phyloP scores from a whole-genome alignment of 2,329 filamentous ascomycete genomes.

The Cephalotrichum gorgonifer region DNA sequence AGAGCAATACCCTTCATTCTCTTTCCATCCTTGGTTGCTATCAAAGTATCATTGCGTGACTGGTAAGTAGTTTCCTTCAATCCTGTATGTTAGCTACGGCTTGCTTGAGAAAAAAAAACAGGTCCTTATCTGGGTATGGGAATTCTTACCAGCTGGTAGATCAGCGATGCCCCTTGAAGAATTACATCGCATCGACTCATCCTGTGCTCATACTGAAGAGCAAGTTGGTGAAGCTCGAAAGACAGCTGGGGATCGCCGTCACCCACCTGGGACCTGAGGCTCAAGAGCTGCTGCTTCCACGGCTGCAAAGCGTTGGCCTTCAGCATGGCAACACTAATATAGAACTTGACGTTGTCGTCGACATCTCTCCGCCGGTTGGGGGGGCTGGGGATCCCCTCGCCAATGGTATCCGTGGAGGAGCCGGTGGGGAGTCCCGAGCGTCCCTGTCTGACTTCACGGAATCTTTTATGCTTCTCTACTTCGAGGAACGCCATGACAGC shows the following conservation, averaged over 20 bases:
- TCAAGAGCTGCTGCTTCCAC: not conserved
- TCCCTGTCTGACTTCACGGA: not conserved
- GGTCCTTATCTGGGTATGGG: not conserved
- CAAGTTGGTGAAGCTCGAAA: not conserved
- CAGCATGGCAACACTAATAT: not conserved
- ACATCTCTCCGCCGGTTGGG: not conserved
- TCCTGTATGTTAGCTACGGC: not conserved
- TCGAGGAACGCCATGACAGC: not conserved
- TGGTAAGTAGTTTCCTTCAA: not conserved
- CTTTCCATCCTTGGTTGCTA: not conserved
- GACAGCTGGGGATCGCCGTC: not conserved
- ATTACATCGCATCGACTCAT: not conserved
- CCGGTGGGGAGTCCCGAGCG: not conserved
- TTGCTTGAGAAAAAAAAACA: not conserved
- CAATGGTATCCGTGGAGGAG: not conserved
- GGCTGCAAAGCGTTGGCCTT: not conserved
- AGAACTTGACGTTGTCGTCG: not conserved
- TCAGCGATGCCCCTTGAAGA: not conserved
- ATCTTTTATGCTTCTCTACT: not conserved
- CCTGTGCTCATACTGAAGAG: not conserved
- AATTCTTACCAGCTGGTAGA: not conserved
- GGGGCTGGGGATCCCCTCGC: not conserved
- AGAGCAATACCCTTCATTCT: slow-evolving; percentile 5
- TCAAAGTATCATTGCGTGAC: not conserved
- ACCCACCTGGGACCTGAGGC: not conserved